phyloP scores from a whole-genome alignment of 768 basidiomycete species.

The Pisolithus orientalis region DNA sequence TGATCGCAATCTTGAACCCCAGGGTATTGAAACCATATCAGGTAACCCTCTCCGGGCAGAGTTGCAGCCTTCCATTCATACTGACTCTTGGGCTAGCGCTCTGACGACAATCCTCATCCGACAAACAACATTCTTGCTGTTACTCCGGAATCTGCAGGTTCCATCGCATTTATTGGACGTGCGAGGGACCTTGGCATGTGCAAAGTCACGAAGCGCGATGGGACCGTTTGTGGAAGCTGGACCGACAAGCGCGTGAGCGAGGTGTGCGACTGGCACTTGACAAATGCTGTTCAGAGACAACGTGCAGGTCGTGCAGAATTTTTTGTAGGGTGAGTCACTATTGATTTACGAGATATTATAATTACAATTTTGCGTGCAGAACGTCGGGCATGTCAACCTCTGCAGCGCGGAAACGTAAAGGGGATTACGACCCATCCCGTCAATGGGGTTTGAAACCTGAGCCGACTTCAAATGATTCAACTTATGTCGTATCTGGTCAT shows the following conservation, averaged over 20 bases:
- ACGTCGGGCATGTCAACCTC: conserved; percentile 64
- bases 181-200: conserved; percentile 86
- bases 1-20: conserved; percentile 86
- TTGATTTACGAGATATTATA: neutral
- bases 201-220: conserved; percentile 67
- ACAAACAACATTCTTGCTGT: conserved; percentile 78
- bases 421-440: conserved; percentile 59
- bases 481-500: conserved; percentile 81
- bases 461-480: conserved; percentile 35
- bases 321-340: conserved; percentile 55
- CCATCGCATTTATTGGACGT: conserved; percentile 82
- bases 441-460: conserved; percentile 73
- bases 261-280: conserved; percentile 90
- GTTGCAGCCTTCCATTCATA: neutral
- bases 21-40: conserved; percentile 81
- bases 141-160: conserved; percentile 75
- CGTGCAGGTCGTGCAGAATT: conserved; percentile 84
- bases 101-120: conserved; percentile 60
- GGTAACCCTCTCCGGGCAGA: conserved; percentile 34
- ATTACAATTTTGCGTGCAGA: conserved; percentile 29
- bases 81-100: conserved; percentile 10
- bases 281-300: conserved; percentile 67
- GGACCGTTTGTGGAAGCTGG: conserved; percentile 81
- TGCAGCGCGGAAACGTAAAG: conserved; percentile 42
- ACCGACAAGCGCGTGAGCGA: conserved; percentile 83